Evolutionary conservation across 257 asterid species (phyloP), one percentile per base, ranked within the genome.

Genomic region (Solanum ahanhuiri): DNA sequence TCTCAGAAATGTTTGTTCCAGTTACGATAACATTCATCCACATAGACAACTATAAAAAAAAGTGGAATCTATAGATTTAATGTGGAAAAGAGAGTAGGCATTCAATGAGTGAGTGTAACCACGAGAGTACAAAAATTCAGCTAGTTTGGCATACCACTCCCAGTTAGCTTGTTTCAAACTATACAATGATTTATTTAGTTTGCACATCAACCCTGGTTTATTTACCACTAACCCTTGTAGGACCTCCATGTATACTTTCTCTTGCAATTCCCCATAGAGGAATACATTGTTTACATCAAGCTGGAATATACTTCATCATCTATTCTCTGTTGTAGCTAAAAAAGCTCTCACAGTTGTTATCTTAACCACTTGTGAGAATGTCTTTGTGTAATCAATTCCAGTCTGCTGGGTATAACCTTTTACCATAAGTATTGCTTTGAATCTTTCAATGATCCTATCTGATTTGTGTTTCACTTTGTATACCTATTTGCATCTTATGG

Each of bases 321-420:
- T 51, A 17, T 6, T 17, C 60, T 5, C 1, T 17, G 3, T 51
- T 51, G 9, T 51, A 51, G 60, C 60, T 51, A 51, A 17, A 39
- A 51, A 48, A 15, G 22, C 9, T 17, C n/a, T 51, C 60, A 51
- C n/a, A 51, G 0, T 17, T 51, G 9, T 3, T 3, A 51, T 51
- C 1, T 17, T 51, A 51, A 17, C 60, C 60, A 51, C n/a, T 17
- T 17, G 60, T 17, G 22, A 51, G 60, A 51, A 51, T 51, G 60
- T 51, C 9, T 17, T 2, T 54, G 10, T 1, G 63, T 54, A 54
- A 54, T 54, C 63, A 54, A 54, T 54, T 17, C 10, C 9, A 54
- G 0, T 1, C 0, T 54, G 4, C 0, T 2, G 23, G n/a, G 63
- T 54, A 54, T 54, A 54, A 0, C 0, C n/a, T 17, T 54, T 54